phyloP scores from a whole-genome alignment of 345 rosid genomes.

The Stellera chamaejasme region DNA sequence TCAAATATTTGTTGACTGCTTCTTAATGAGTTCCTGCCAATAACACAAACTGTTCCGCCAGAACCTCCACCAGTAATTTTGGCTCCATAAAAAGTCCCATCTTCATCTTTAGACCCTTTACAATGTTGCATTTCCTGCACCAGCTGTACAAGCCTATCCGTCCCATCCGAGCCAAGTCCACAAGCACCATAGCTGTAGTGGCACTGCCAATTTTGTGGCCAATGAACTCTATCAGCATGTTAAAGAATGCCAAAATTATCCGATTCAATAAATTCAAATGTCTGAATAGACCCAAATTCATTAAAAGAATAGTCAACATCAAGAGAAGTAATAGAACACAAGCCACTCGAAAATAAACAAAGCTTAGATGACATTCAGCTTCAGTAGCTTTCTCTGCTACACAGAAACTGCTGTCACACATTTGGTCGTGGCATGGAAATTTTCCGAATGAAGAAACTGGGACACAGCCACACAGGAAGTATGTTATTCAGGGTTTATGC shows the following conservation, averaged over 20 bases:
- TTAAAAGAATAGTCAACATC: no score
- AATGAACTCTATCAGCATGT: background rate
- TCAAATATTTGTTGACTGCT: constrained; percentile 90
- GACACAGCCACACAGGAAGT: no score
- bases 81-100: constrained; percentile 85
- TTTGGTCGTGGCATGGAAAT: no score
- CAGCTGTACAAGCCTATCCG: constrained; percentile 78
- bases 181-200: constrained; percentile 97
- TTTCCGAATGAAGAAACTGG: no score
- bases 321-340: no score
- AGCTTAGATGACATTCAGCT: no score
- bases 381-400: no score
- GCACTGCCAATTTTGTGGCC: constrained; percentile 44
- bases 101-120: constrained; percentile 34
- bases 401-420: no score
- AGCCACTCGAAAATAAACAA: no score
- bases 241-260: background rate
- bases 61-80: constrained; percentile 98
- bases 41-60: constrained; percentile 89
- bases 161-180: constrained; percentile 89
- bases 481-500: no score
- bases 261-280: background rate
- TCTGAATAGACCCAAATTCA: background rate
- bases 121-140: constrained; percentile 86
- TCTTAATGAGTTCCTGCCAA: constrained; percentile 62